These are phyloP conservation scores for Marasmius fiardii DNA, from an alignment of 1,284 basidiomycete genomes.

Conservation along the genomic window DNA sequence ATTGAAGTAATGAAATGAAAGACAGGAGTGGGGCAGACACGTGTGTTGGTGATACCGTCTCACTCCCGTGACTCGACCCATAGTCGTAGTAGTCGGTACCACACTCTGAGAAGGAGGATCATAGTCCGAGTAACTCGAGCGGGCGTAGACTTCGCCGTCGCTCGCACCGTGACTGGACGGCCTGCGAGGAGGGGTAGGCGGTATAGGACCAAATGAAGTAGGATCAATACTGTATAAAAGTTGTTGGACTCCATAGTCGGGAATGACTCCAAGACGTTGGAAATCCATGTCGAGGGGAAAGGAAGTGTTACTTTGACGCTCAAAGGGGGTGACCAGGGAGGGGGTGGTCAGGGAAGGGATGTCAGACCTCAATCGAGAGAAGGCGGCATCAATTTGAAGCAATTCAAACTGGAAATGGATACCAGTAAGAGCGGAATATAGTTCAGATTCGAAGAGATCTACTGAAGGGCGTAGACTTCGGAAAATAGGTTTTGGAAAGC, in stretches of 20 bases:
- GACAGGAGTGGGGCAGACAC: constrained; percentile 46
- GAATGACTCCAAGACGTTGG: constrained; percentile 48
- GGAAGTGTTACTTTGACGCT: constrained; percentile 48
- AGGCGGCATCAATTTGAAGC: constrained; percentile 59
- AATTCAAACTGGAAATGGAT: constrained; percentile 63
- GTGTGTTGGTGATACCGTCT: constrained; percentile 54
- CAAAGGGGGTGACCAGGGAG: constrained; percentile 60
- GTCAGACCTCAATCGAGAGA: constrained; percentile 57
- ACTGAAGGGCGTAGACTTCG: constrained; percentile 69
- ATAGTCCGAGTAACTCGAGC: constrained; percentile 36
- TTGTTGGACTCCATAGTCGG: constrained; percentile 46
- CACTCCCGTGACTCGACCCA: constrained; percentile 27
- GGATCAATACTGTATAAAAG: constrained; percentile 44
- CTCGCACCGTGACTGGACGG: constrained; percentile 37
- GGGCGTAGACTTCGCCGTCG: constrained; percentile 36
- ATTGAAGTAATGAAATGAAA: constrained; percentile 38
- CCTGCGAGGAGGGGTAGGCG: constrained; percentile 57
- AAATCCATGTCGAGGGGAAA: constrained; percentile 70
- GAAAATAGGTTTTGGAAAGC: constrained; percentile 53
- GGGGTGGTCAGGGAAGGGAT: constrained; percentile 66
- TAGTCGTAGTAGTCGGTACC: constrained; percentile 51
- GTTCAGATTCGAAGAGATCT: constrained; percentile 77
- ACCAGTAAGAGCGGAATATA: constrained; percentile 65
- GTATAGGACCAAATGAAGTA: constrained; percentile 52
- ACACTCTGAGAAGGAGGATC: constrained; percentile 28